Evolutionary conservation across 768 basidiomycete genomes (phyloP).

Genomic region (Hortiboletus campestris): DNA sequence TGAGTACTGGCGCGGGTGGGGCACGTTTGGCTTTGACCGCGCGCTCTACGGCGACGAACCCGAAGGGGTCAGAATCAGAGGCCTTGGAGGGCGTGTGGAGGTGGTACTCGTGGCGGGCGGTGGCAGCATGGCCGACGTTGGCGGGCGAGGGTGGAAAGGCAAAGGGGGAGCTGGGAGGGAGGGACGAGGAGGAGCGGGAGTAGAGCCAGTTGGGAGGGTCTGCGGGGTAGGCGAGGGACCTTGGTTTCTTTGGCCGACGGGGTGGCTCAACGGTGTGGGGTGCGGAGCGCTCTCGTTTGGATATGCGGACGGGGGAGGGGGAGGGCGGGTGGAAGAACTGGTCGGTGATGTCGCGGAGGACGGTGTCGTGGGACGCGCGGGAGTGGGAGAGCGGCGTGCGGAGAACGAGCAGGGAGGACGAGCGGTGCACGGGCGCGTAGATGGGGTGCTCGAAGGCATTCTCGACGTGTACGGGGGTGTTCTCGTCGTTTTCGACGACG

Average conservation of each 20-base stretch:
- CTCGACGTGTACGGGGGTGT: background rate
- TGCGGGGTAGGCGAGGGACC: conserved; percentile 28
- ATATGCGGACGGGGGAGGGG: conserved; percentile 26
- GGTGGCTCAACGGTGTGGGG: conserved; percentile 25
- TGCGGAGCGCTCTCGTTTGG: background rate
- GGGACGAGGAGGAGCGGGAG: conserved; percentile 28
- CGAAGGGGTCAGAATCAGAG: conserved; percentile 52
- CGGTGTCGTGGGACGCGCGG: conserved; percentile 17
- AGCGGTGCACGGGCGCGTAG: background rate
- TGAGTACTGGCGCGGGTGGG: conserved; percentile 6
- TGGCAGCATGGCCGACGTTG: background rate
- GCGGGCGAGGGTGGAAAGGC: conserved; percentile 12
- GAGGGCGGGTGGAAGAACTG: conserved; percentile 36
- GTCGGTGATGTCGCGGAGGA: conserved; percentile 34
- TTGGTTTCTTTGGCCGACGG: conserved; percentile 33
- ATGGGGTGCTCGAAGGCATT: background rate
- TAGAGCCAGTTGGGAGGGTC: conserved; percentile 32
- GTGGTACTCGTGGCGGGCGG: conserved; percentile 18
- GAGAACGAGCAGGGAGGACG: conserved; percentile 16
- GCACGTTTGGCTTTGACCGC: conserved; percentile 45
- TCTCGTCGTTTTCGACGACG: conserved; percentile 20
- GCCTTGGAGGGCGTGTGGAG: conserved; percentile 22
- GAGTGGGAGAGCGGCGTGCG: conserved; percentile 26
- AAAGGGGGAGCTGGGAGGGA: conserved; percentile 36
- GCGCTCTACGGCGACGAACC: conserved; percentile 53